Evolutionary conservation across 73 alveolate species (phyloP).

Genomic region (Blepharisma stoltei): DNA sequence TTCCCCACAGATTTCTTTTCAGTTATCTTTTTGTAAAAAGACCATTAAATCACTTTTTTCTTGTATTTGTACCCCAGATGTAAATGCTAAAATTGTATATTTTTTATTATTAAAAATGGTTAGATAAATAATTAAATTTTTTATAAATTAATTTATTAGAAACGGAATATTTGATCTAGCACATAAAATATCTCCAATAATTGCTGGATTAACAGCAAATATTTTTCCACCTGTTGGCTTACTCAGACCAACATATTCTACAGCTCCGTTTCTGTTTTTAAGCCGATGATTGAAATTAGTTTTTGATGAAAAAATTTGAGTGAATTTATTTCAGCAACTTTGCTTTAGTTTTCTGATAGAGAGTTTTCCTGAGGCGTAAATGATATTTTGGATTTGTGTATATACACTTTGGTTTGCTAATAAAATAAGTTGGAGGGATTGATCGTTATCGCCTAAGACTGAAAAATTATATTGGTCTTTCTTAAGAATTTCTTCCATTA

Average conservation of each 20-base stretch:
- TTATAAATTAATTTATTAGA: no score
- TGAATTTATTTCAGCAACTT: neutral
- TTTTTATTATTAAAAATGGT: no score
- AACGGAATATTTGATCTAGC: neutral
- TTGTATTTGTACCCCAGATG: neutral
- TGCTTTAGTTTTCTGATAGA: neutral
- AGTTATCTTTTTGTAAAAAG: neutral
- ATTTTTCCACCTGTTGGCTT: neutral
- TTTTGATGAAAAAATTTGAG: neutral
- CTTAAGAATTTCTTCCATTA: constrained; percentile 1
- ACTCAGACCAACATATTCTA: constrained; percentile 5
- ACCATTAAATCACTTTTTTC: neutral
- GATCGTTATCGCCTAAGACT: neutral
- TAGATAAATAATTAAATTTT: no score
- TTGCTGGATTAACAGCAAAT: neutral
- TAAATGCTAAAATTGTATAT: neutral
- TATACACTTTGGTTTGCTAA: neutral
- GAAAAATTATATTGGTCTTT: neutral
- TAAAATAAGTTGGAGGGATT: neutral
- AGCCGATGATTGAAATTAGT: neutral
- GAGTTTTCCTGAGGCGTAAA: neutral
- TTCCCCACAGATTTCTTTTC: neutral
- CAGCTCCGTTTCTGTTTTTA: constrained; percentile 22
- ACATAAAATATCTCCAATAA: neutral
- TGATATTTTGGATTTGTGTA: neutral